Evolutionary conservation across 805 yeast genomes (phyloP).

Genomic region (Brettanomyces bruxellensis): DNA sequence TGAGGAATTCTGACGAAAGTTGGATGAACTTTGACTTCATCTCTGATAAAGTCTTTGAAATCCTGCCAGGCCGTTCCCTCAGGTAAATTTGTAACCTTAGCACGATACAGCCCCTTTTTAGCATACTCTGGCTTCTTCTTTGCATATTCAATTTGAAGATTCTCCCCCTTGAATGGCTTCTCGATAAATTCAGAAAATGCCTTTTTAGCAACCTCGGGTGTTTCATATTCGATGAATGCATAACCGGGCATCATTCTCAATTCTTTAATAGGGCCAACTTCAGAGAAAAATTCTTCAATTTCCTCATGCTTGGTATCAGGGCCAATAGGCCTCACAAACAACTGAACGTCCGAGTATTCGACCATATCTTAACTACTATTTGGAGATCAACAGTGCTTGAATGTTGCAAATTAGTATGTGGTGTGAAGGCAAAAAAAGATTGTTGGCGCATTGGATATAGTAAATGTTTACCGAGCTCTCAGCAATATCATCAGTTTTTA

Average conservation of each 20-base stretch:
- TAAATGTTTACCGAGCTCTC: no score
- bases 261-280: conserved; percentile 59
- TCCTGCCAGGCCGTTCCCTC: conserved; percentile 82
- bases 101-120: conserved; percentile 67
- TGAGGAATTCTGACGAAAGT: conserved; percentile 49
- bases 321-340: conserved; percentile 30
- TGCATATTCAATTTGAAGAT: conserved; percentile 45
- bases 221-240: conserved; percentile 82
- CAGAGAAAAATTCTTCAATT: conserved; percentile 58
- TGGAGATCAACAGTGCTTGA: neutral
- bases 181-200: conserved; percentile 40
- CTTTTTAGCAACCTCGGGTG: conserved; percentile 41
- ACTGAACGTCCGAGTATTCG: conserved; percentile 27
- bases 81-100: conserved; percentile 60
- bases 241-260: conserved; percentile 71
- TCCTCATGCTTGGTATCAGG: conserved; percentile 36
- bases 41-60: conserved; percentile 82
- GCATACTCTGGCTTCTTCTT: conserved; percentile 41
- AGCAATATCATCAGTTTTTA: no score
- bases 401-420: no score
- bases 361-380: conserved; percentile 2
- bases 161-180: conserved; percentile 40
- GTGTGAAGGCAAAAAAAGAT: no score
- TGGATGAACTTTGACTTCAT: conserved; percentile 55
- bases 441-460: no score